Percentiles rank a stretch among this genome's conserved stretches.
Conservation (phyloP, 345 rosid species). For the Eucalyptus urophylla region DNA sequence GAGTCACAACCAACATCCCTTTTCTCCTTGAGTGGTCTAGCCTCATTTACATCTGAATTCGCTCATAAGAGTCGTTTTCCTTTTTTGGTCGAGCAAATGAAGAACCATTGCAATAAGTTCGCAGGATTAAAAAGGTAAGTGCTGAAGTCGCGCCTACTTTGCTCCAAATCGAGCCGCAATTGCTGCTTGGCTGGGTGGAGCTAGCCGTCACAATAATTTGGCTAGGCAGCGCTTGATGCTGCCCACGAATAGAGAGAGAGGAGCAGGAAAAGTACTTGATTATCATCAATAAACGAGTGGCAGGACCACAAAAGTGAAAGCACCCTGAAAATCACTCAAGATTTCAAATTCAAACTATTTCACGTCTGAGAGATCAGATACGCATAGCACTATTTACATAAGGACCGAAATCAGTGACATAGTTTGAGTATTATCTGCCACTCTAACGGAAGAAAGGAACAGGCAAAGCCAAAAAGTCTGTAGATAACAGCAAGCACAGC, state of each 20-base stretch:
- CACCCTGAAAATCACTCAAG: background rate
- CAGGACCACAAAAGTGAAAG: background rate
- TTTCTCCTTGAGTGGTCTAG: background rate
- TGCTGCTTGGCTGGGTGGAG: background rate
- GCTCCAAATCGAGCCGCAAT: background rate
- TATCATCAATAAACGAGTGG: background rate
- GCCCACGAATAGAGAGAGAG: background rate
- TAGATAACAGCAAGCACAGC: background rate
- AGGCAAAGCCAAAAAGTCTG: background rate
- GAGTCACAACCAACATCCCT: background rate
- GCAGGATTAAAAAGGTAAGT: background rate
- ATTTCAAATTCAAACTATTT: background rate
- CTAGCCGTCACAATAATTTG: background rate
- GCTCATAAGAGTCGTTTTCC: background rate
- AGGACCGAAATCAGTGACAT: background rate
- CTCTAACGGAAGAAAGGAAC: background rate
- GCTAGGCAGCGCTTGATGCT: background rate
- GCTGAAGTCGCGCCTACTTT: background rate
- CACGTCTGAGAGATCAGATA: background rate
- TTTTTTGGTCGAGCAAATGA: background rate
- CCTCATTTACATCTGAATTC: background rate
- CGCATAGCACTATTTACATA: background rate
- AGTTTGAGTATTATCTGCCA: background rate
- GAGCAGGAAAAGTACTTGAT: background rate
- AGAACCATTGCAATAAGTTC: background rate